Conservation (phyloP, 495 filamentous ascomycete species). For the Neurospora tetraspora region DNA sequence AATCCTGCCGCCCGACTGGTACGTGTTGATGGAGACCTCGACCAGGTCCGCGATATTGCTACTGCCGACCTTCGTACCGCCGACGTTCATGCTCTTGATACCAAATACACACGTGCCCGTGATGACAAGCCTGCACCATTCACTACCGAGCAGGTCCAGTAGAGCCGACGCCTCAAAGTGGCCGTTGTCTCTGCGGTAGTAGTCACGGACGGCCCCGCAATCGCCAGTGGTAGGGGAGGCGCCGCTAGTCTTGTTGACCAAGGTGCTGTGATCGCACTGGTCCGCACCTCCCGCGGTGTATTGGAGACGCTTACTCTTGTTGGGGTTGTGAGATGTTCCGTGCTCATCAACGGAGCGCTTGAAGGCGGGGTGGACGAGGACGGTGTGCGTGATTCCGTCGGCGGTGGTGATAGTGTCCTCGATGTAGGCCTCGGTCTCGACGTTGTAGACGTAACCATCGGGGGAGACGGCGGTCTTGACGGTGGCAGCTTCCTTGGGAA, state of each 20-base stretch:
- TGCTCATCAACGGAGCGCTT: neutral
- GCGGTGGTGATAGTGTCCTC: neutral
- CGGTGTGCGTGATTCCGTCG: neutral
- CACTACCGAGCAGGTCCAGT: neutral
- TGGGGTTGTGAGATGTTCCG: neutral
- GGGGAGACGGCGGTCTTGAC: neutral
- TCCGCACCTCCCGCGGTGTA: neutral
- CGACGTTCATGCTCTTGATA: neutral
- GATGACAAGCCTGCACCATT: neutral
- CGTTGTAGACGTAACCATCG: neutral
- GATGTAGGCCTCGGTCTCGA: neutral
- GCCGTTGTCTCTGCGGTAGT: neutral
- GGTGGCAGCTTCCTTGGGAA: neutral
- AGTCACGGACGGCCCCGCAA: neutral
- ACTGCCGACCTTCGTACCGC: neutral
- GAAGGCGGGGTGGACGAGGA: neutral
- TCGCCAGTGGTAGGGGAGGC: neutral
- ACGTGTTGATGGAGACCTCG: neutral
- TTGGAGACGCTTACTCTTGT: neutral
- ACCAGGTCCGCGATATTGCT: neutral
- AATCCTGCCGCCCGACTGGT: neutral
- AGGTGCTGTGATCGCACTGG: neutral
- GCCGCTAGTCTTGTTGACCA: neutral
- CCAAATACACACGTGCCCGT: neutral
- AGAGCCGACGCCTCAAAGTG: neutral